Evolutionary conservation across 495 filamentous ascomycete genomes (phyloP).

Genomic region (Xylaria palmicola): DNA sequence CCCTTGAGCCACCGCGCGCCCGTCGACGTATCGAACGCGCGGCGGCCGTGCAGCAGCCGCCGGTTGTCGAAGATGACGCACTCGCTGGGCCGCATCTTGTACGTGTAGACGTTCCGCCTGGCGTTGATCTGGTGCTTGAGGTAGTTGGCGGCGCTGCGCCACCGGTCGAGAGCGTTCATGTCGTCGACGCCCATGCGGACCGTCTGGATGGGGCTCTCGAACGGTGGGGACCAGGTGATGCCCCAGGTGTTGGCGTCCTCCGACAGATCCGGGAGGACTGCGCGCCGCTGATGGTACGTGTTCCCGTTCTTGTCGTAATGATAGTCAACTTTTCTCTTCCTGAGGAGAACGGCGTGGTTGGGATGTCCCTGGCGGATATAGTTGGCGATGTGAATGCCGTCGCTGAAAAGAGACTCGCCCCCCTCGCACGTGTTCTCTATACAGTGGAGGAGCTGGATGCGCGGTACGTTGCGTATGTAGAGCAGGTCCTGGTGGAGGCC

Average conservation of each 20-base stretch:
- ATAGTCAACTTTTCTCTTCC: constrained; percentile 51
- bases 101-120: constrained; percentile 57
- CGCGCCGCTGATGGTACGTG: constrained; percentile 54
- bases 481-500: constrained; percentile 91
- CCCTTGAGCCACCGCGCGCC: constrained; percentile 81
- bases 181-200: not conserved
- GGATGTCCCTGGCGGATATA: constrained; percentile 32
- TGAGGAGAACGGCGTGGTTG: constrained; percentile 40
- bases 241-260: constrained; percentile 10
- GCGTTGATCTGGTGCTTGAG: constrained; percentile 51
- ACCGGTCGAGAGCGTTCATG: constrained; percentile 15
- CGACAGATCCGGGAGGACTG: constrained; percentile 42
- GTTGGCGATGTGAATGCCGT: constrained; percentile 62
- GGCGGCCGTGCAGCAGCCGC: constrained; percentile 73
- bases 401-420: constrained; percentile 79
- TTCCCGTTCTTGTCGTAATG: constrained; percentile 70
- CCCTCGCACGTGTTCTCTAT: constrained; percentile 70
- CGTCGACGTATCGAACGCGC: constrained; percentile 60
- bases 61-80: constrained; percentile 87
- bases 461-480: constrained; percentile 78
- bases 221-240: constrained; percentile 66
- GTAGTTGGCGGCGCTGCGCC: constrained; percentile 40
- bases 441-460: constrained; percentile 84
- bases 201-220: constrained; percentile 28
- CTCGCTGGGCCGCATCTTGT: constrained; percentile 72